phyloP scores from a whole-genome alignment of 805 yeast genomes.

The Saccharomycopsis vini region DNA sequence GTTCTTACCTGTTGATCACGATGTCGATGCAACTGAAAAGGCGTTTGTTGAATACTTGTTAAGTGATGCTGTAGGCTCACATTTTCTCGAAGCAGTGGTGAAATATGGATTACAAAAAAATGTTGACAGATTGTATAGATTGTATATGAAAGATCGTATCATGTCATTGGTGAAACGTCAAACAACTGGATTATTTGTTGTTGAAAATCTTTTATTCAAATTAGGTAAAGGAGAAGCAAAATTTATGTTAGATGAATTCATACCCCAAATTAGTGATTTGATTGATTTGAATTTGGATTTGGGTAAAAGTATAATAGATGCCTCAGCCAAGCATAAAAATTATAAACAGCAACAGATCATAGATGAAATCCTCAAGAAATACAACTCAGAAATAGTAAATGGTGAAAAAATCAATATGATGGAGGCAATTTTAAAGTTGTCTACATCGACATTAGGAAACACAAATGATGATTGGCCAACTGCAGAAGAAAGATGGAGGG shows the following conservation, averaged over 20 bases:
- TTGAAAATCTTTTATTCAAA: constrained; percentile 60
- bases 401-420: constrained; percentile 26
- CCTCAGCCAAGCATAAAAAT: constrained; percentile 48
- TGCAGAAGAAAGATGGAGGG: constrained; percentile 74
- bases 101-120: constrained; percentile 57
- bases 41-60: constrained; percentile 77
- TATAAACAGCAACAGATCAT: constrained; percentile 56
- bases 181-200: constrained; percentile 74
- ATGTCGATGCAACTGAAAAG: constrained; percentile 52
- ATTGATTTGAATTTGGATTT: constrained; percentile 63
- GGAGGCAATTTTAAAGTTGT: constrained; percentile 58
- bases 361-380: constrained; percentile 36
- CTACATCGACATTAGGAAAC: constrained; percentile 69
- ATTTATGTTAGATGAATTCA: constrained; percentile 50
- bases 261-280: constrained; percentile 56
- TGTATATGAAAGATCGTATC: constrained; percentile 68
- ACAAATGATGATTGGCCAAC: constrained; percentile 89
- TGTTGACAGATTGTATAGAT: constrained; percentile 57
- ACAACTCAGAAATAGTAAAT: constrained; percentile 28
- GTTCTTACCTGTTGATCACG: constrained; percentile 43
- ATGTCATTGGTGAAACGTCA: constrained; percentile 69
- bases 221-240: constrained; percentile 56
- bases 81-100: constrained; percentile 70
- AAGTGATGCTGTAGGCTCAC: constrained; percentile 88
- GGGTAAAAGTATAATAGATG: constrained; percentile 56